These are phyloP conservation scores for Raphanus sativus DNA, from an alignment of 345 rosid genomes.

Conservation along the genomic window DNA sequence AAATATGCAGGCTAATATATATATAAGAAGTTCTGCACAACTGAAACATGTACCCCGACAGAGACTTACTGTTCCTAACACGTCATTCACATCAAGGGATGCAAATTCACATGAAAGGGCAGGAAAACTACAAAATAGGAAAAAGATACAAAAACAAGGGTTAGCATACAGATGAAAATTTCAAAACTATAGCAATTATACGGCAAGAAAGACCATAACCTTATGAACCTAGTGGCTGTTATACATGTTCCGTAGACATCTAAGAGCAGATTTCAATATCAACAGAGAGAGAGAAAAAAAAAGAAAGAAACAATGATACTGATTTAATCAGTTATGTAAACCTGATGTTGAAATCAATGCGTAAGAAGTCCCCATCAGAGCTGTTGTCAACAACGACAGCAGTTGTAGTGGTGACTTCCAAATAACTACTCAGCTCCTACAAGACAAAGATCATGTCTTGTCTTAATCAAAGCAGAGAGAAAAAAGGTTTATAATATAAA, in stretches of 20 bases:
- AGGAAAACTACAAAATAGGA: conserved; percentile 71
- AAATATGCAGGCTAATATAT: neutral
- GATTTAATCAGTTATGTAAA: conserved; percentile 19
- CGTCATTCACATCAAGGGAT: conserved; percentile 85
- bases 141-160: neutral
- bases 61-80: conserved; percentile 92
- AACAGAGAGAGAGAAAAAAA: neutral
- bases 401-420: conserved; percentile 70
- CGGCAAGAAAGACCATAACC: neutral
- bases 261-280: neutral
- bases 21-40: neutral
- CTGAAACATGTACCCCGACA: conserved; percentile 9
- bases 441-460: neutral
- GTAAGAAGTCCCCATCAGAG: conserved; percentile 86
- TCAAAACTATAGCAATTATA: neutral
- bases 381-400: conserved; percentile 87
- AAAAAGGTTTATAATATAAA: neutral
- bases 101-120: conserved; percentile 98
- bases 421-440: conserved; percentile 75
- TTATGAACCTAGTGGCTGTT: neutral
- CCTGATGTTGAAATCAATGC: conserved; percentile 95
- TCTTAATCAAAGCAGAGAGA: neutral
- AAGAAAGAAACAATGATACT: neutral
- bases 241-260: neutral
- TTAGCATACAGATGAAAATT: neutral